These are phyloP conservation scores for Monilinia fructigena DNA, from an alignment of 2,329 filamentous ascomycete genomes.

Conservation along the genomic window DNA sequence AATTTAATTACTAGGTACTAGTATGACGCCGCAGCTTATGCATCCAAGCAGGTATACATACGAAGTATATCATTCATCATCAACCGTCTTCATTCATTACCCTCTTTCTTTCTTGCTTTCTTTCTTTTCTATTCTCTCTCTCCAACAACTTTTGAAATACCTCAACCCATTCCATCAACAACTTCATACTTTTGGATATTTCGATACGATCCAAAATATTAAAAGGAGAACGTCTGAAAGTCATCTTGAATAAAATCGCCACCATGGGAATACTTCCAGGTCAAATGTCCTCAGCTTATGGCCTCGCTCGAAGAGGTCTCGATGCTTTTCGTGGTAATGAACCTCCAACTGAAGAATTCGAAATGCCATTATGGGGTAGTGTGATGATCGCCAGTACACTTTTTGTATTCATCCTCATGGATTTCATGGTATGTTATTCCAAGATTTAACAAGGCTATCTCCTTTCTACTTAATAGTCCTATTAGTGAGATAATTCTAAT, in stretches of 20 bases:
- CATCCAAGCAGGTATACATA: too few species aligned
- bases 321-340: constrained; percentile 5
- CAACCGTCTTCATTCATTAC: neutral
- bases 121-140: neutral
- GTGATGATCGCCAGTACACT: constrained; percentile 27
- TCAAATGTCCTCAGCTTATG: neutral
- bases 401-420: constrained; percentile 21
- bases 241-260: neutral
- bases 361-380: constrained; percentile 33
- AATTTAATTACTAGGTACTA: neutral
- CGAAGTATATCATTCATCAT: too few species aligned
- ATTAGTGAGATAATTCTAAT: constrained; percentile 24
- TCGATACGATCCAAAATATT: neutral
- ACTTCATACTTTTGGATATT: neutral
- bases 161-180: neutral
- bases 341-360: neutral
- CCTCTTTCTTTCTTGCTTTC: neutral
- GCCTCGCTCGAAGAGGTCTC: constrained; percentile 1
- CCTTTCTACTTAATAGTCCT: neutral
- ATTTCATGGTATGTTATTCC: constrained; percentile 27
- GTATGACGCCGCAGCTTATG: neutral
- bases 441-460: neutral
- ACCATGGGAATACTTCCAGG: constrained; percentile 7
- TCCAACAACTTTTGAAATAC: neutral
- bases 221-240: neutral